Evolutionary conservation across 1,139 yeast genomes (phyloP).

Genomic region (Zygosaccharomyces pseudobailii): DNA sequence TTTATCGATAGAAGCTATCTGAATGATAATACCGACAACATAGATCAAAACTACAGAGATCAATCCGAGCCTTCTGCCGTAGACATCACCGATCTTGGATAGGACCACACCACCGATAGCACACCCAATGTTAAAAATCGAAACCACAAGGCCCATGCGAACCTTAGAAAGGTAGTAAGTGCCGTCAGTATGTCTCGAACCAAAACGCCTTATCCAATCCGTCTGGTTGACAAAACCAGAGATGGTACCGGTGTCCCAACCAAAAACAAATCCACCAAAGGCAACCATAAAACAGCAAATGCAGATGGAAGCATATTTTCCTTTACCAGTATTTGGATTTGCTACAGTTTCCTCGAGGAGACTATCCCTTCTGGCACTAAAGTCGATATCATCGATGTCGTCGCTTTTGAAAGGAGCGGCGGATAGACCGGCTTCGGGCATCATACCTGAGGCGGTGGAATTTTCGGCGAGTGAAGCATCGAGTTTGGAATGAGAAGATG

Average conservation of each 20-base stretch:
- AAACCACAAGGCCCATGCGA: constrained; percentile 59
- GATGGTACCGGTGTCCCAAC: constrained; percentile 78
- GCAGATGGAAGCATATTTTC: constrained; percentile 31
- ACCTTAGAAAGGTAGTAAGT: constrained; percentile 44
- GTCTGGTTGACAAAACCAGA: constrained; percentile 73
- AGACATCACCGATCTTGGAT: constrained; percentile 48
- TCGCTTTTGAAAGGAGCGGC: too few species aligned
- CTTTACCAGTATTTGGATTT: constrained; percentile 7
- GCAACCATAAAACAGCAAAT: constrained; percentile 45
- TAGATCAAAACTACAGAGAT: constrained; percentile 53
- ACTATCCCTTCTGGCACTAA: too few species aligned
- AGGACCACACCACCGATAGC: constrained; percentile 62
- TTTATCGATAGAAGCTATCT: constrained; percentile 48
- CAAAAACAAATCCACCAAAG: constrained; percentile 66
- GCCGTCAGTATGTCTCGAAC: constrained; percentile 34
- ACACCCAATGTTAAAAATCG: constrained; percentile 69
- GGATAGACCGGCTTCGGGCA: too few species aligned
- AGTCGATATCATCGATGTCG: too few species aligned
- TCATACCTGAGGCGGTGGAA: too few species aligned
- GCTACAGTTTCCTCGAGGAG: too few species aligned
- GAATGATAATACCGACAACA: constrained; percentile 59
- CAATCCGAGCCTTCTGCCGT: constrained; percentile 60
- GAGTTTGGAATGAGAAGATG: too few species aligned
- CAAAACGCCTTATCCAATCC: constrained; percentile 53
- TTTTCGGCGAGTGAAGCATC: too few species aligned